These are phyloP conservation scores for Periconia macrospinosa DNA, from an alignment of 2,329 filamentous ascomycete species.

Conservation along the genomic window DNA sequence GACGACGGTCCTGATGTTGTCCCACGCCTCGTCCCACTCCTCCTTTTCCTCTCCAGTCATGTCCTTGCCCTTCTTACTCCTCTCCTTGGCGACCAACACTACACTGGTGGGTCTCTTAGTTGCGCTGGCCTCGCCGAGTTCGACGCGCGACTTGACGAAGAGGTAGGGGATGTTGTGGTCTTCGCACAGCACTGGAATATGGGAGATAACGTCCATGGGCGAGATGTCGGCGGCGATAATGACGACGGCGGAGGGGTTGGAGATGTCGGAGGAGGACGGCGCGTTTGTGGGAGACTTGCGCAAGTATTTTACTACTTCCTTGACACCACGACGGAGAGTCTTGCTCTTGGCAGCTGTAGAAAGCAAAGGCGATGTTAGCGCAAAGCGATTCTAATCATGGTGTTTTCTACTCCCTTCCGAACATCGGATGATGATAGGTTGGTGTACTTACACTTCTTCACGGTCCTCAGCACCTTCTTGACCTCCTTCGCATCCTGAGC, in stretches of 20 bases:
- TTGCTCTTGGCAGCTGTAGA: constrained; percentile 85
- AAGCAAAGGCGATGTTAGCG: constrained; percentile 8
- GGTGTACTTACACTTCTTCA: constrained; percentile 59
- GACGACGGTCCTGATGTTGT: constrained; percentile 61
- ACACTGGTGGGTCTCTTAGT: constrained; percentile 97
- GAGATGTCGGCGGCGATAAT: constrained; percentile 97
- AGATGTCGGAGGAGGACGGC: constrained; percentile 56
- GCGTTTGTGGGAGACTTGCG: constrained; percentile 82
- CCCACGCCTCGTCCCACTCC: constrained; percentile 57
- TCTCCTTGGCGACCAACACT: constrained; percentile 72
- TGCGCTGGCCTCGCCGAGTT: constrained; percentile 88
- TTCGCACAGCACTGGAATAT: constrained; percentile 96
- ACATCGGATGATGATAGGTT: not conserved
- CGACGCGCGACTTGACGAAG: constrained; percentile 88
- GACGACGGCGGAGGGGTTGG: constrained; percentile 71
- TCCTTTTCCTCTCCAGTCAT: constrained; percentile 50
- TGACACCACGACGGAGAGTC: constrained; percentile 95
- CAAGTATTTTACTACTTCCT: constrained; percentile 97
- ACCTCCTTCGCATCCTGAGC: constrained; percentile 72
- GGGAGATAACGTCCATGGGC: constrained; percentile 97
- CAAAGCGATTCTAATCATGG: not conserved
- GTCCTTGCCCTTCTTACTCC: constrained; percentile 54
- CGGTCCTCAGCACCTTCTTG: constrained; percentile 67
- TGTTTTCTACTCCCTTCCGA: no score
- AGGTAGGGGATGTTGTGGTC: constrained; percentile 97